Conservation (phyloP, 2,329 filamentous ascomycete species). For the Aspergillus japonicus region DNA sequence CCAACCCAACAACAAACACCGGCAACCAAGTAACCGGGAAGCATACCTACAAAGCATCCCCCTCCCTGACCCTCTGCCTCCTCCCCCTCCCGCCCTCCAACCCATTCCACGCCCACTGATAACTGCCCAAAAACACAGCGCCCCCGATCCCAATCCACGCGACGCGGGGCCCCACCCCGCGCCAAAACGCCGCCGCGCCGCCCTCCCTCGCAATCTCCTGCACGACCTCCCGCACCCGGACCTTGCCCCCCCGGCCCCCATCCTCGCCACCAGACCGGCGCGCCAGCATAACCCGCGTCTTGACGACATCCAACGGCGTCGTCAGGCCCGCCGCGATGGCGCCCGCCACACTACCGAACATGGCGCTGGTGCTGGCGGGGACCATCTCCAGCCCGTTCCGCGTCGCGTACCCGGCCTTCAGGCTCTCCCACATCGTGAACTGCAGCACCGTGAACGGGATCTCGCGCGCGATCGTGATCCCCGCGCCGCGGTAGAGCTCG, state of each 20-base stretch:
- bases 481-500: slow-evolving; percentile 89
- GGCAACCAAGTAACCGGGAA: background rate
- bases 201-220: slow-evolving; percentile 60
- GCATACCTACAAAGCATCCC: background rate
- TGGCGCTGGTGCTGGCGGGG: slow-evolving; percentile 72
- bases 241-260: slow-evolving; percentile 16
- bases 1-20: background rate
- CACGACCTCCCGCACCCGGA: slow-evolving; percentile 54
- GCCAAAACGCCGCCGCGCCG: slow-evolving; percentile 44
- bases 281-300: slow-evolving; percentile 93
- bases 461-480: slow-evolving; percentile 89
- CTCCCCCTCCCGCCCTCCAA: slow-evolving; percentile 51
- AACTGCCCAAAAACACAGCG: slow-evolving; percentile 90
- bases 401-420: slow-evolving; percentile 62
- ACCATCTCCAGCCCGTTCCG: slow-evolving; percentile 43
- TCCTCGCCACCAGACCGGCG: slow-evolving; percentile 49
- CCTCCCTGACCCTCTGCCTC: slow-evolving; percentile 10
- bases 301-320: slow-evolving; percentile 92
- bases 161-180: slow-evolving; percentile 70
- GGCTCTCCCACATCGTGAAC: slow-evolving; percentile 92
- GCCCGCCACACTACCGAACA: slow-evolving; percentile 81
- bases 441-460: slow-evolving; percentile 97
- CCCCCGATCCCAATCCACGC: slow-evolving; percentile 95
- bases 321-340: slow-evolving; percentile 84
- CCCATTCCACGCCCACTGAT: slow-evolving; percentile 82